Evolutionary conservation across 2,329 filamentous ascomycete species (phyloP), one percentile per base, ranked within the genome.

Genomic region (Coleophoma cylindrospora): DNA sequence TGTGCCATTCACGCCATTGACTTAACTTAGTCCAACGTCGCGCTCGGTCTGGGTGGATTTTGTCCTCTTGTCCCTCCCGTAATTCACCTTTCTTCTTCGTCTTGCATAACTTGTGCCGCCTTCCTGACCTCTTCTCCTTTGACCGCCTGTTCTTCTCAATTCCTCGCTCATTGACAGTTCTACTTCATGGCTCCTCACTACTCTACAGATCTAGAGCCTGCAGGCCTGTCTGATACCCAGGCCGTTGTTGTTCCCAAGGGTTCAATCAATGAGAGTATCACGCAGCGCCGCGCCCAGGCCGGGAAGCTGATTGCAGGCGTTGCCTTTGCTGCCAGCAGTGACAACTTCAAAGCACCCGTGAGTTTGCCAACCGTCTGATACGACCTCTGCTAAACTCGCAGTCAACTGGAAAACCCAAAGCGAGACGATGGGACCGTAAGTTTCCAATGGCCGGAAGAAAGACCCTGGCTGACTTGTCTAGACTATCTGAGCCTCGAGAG

Each of bases 341-440:
- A 91, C 61, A 83, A 87, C 74, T 96, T 95, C 70, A 94, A 94
- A 70, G 83, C 83, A 47, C 76, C 81, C 49, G 84, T 88, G 68
- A 61, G 79, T 64, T 17, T 19, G 5, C 14, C 14, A 17, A 11
- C 43, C 3, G 22, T 33, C 40, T 40, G 8, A 12, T 11, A 14
- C 36, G 15, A 38, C 15, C 38, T n/a, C 17, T 13, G 40, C 32
- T 34, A 12, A 41, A n/a, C 40, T 17, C 40, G 11, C 70, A 82
- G 65, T 62, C 68, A 32, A 68, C 74, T 57, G 62, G 77, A 17
- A 91, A 92, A 64, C 87, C 88, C 4, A 85, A 84, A 63, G 87
- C 92, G 3, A 90, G 86, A 67, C 74, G 83, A 67, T 96, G 89
- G 86, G 88, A 95, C 64, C 80, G 89, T 95, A 73, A 73, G 88